phyloP scores from a whole-genome alignment of 495 filamentous ascomycete species.

The Glutinoglossum americanum region DNA sequence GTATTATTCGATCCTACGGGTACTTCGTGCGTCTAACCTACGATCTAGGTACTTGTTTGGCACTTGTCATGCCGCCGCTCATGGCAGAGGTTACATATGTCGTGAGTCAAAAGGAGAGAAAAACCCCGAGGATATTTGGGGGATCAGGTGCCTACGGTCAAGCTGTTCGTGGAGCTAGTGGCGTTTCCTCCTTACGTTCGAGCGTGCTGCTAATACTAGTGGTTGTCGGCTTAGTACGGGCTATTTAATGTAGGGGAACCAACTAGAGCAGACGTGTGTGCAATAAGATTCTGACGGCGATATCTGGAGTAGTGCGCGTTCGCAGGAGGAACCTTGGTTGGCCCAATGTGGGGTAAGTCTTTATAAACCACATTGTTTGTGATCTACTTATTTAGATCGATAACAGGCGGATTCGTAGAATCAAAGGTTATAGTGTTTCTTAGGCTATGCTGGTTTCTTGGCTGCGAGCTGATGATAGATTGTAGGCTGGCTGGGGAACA shows the following conservation, averaged over 20 bases:
- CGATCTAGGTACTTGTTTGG: constrained; percentile 32
- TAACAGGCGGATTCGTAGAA: not conserved
- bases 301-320: constrained; percentile 10
- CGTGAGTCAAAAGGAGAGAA: constrained; percentile 32
- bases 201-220: not conserved
- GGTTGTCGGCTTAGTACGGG: constrained; percentile 3
- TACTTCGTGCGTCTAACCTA: not conserved
- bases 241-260: constrained; percentile 2
- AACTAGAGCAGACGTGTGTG: not conserved
- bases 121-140: constrained; percentile 27
- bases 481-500: constrained; percentile 17
- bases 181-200: constrained; percentile 24
- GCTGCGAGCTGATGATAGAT: not conserved
- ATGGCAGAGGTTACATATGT: constrained; percentile 48
- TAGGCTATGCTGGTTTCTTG: not conserved
- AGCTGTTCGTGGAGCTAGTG: constrained; percentile 9
- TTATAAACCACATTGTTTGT: constrained; percentile 1
- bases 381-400: not conserved
- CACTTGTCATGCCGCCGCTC: constrained; percentile 36
- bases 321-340: constrained; percentile 19
- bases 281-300: not conserved
- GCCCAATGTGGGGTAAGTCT: constrained; percentile 19
- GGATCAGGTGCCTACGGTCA: constrained; percentile 33
- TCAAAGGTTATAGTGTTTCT: not conserved
- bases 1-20: not conserved